Evolutionary conservation across 176 grass and related monocot species (phyloP), one percentile per base, ranked within the genome.

Genomic region (Bonia amplexicaulis): DNA sequence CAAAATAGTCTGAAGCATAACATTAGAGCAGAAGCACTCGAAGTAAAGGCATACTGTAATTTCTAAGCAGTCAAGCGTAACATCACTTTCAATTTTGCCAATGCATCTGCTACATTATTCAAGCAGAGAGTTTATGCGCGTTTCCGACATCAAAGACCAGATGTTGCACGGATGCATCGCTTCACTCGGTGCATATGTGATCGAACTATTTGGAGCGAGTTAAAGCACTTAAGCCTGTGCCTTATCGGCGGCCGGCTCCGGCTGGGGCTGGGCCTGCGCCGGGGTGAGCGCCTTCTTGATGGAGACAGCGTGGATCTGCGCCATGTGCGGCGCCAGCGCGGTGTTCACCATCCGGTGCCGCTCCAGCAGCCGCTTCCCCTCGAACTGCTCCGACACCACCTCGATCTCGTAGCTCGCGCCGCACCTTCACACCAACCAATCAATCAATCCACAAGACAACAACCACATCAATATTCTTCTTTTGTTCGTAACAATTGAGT

Each of bases 201-300:
- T 81, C 25, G 6, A 47, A 68, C 86, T 16, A 33, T 46, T 84
- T 71, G 5, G 29, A 64, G n/a, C 1, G 70, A 59, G 17, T 79
- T 82, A 44, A 44, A 44, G 42, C 42, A 44, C 42, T 44, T 44
- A 91, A 49, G 66, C 80, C 75, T 87, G 87, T 3, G 83, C 8
- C 76, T 94, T 85, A 47, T 92, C 92, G 9, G 59, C 69, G 51
- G 63, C 80, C 0, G 80, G 68, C 60, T 88, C 78, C 22, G 82
- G 48, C 62, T 86, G 39, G 22, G 93, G 93, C 86, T 92, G 92
- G 70, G 90, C 92, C 88, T 99, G 91, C 0, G 86, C 85, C 3
- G 93, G 96, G 39, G 96, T 92, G 86, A 99, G 86, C 20, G 91
- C 93, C 90, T 98, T 92, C 91, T 99, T 96, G 84, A 99, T 96